Evolutionary conservation across 176 grass and related monocot species (phyloP).

Genomic region (Elymus sibiricus): DNA sequence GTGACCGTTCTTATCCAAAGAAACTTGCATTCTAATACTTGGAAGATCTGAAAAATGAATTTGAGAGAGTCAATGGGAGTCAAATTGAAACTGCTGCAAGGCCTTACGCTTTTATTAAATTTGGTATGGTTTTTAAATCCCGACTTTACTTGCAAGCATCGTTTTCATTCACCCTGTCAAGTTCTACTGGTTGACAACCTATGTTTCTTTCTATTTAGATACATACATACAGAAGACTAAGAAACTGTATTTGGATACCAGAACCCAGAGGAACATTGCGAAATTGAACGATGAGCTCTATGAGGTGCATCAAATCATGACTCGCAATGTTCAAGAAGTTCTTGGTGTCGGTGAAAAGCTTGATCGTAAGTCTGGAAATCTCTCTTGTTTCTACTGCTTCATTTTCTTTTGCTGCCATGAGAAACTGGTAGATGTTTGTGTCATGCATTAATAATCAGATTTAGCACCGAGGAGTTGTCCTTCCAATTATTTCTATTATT

Average conservation of each 20-base stretch:
- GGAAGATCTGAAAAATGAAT: conserved; percentile 98
- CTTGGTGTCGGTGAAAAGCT: conserved; percentile 97
- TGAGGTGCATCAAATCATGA: conserved; percentile 98
- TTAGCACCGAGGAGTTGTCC: neutral
- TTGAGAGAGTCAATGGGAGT: conserved; percentile 80
- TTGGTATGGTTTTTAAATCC: conserved; percentile 52
- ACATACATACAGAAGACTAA: conserved; percentile 99
- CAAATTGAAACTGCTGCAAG: conserved; percentile 98
- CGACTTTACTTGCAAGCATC: conserved; percentile 3
- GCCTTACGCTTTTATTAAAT: conserved; percentile 97
- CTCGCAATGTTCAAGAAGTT: conserved; percentile 95
- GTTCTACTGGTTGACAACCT: conserved; percentile 14
- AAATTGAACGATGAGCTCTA: conserved; percentile 96
- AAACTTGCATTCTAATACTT: conserved; percentile 96
- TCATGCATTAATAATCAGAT: neutral
- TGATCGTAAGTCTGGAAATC: conserved; percentile 62
- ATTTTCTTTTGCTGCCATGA: neutral
- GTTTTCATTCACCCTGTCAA: conserved; percentile 1
- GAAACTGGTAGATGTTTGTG: neutral
- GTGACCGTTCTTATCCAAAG: conserved; percentile 93
- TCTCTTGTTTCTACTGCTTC: conserved; percentile 2
- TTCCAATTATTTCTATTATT: neutral
- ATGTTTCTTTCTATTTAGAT: conserved; percentile 44
- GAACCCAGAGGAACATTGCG: conserved; percentile 86
- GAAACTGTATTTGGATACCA: conserved; percentile 94